Conservation (phyloP, 2,329 filamentous ascomycete species). For the Ceratocystis alfenasii region DNA sequence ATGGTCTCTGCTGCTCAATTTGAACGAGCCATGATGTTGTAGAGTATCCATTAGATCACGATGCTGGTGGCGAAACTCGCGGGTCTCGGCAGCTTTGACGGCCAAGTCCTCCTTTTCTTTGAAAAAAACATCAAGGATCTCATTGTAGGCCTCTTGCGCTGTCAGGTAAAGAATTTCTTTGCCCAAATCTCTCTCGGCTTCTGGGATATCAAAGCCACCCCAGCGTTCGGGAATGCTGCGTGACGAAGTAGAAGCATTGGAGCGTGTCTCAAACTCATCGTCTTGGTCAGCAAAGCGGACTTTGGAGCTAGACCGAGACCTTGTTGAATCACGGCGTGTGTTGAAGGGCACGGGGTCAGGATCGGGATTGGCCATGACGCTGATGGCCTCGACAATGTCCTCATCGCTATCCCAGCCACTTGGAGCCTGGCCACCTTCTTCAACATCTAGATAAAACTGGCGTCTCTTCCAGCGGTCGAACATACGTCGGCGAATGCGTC, state of each 20-base stretch:
- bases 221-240: conserved; percentile 60
- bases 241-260: conserved; percentile 62
- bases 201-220: conserved; percentile 69
- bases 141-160: conserved; percentile 85
- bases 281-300: conserved; percentile 65
- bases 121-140: conserved; percentile 79
- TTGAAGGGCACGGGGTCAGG: conserved; percentile 26
- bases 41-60: conserved; percentile 38
- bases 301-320: conserved; percentile 65
- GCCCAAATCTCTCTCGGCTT: conserved; percentile 69
- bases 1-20: background rate
- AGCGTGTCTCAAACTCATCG: conserved; percentile 53
- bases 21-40: conserved; percentile 12
- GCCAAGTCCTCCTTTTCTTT: conserved; percentile 66
- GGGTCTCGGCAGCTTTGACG: conserved; percentile 53
- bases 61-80: conserved; percentile 47
- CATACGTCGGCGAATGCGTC: conserved; percentile 39
- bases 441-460: conserved; percentile 73
- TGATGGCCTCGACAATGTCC: conserved; percentile 38
- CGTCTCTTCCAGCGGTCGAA: conserved; percentile 65
- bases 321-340: conserved; percentile 34
- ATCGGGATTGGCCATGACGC: conserved; percentile 26
- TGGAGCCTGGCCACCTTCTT: conserved; percentile 55
- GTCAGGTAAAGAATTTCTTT: conserved; percentile 85
- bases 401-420: conserved; percentile 46